Evolutionary conservation across 805 yeast species (phyloP).

Genomic region (Kregervanrija fluxuum): DNA sequence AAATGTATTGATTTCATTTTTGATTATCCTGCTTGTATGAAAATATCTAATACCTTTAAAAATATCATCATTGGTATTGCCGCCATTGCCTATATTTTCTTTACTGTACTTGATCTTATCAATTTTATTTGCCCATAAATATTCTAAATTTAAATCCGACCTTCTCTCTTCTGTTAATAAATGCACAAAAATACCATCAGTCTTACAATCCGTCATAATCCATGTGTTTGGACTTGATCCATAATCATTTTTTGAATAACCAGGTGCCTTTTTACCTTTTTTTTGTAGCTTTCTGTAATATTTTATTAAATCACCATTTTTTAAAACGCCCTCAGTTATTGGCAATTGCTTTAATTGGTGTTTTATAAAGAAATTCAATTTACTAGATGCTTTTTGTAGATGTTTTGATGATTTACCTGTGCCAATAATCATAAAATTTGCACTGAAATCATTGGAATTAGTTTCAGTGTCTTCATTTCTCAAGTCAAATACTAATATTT

Average conservation of each 20-base stretch:
- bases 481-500: constrained; percentile 60
- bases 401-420: constrained; percentile 78
- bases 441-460: constrained; percentile 15
- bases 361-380: constrained; percentile 53
- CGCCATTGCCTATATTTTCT: background rate
- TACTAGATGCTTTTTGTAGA: constrained; percentile 59
- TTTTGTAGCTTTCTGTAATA: constrained; percentile 44
- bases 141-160: constrained; percentile 60
- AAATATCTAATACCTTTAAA: constrained; percentile 39
- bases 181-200: constrained; percentile 63
- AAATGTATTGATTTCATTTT: background rate
- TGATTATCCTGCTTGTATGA: constrained; percentile 29
- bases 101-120: constrained; percentile 12
- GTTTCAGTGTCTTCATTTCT: constrained; percentile 29
- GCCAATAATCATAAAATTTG: constrained; percentile 52
- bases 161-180: constrained; percentile 67
- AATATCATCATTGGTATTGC: constrained; percentile 32
- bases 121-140: constrained; percentile 39
- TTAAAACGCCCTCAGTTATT: constrained; percentile 63
- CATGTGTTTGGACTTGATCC: constrained; percentile 63
- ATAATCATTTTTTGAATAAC: constrained; percentile 48
- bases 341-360: constrained; percentile 40
- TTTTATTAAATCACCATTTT: constrained; percentile 46
- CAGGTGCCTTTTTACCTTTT: constrained; percentile 47
- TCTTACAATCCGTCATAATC: constrained; percentile 69